phyloP scores from a whole-genome alignment of 495 filamentous ascomycete species.

The Penicillium egyptiacum region DNA sequence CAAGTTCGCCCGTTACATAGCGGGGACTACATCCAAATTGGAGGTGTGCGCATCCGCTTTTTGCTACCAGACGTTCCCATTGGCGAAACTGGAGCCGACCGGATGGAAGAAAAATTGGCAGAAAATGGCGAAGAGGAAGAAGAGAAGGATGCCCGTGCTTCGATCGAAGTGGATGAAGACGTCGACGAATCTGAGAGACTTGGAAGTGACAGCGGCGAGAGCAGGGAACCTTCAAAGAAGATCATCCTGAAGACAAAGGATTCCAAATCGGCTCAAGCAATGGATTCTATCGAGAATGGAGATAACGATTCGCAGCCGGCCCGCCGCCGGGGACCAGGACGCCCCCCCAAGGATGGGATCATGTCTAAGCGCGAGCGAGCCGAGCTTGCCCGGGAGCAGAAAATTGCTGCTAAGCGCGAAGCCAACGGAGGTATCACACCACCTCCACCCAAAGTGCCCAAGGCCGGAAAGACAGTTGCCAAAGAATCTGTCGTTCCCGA shows the following conservation, averaged over 20 bases:
- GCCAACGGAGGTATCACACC: conserved; percentile 47
- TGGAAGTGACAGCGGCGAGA: conserved; percentile 35
- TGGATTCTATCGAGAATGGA: conserved; percentile 38
- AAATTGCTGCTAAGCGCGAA: conserved; percentile 49
- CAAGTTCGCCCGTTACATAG: conserved; percentile 65
- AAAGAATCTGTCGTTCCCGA: conserved; percentile 50
- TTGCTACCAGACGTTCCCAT: conserved; percentile 68
- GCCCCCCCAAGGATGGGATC: conserved; percentile 88
- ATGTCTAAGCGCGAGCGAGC: conserved; percentile 84
- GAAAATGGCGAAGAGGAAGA: conserved; percentile 40
- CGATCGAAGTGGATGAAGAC: conserved; percentile 40
- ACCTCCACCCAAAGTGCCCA: conserved; percentile 54
- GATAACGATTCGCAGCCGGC: conserved; percentile 47
- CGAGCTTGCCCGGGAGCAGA: conserved; percentile 62
- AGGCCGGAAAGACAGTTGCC: conserved; percentile 54
- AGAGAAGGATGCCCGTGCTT: conserved; percentile 28
- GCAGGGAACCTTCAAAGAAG: conserved; percentile 39
- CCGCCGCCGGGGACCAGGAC: conserved; percentile 78
- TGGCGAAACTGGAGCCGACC: conserved; percentile 66
- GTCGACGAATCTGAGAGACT: conserved; percentile 37
- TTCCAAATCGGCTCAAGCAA: conserved; percentile 26
- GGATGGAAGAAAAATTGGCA: conserved; percentile 61
- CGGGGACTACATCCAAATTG: conserved; percentile 75
- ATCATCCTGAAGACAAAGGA: conserved; percentile 43
- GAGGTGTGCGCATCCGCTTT: conserved; percentile 72